Evolutionary conservation across 106 monocot genomes (phyloP), one percentile per base, ranked within the genome.

Genomic region (Acanthochlamys bracteata): DNA sequence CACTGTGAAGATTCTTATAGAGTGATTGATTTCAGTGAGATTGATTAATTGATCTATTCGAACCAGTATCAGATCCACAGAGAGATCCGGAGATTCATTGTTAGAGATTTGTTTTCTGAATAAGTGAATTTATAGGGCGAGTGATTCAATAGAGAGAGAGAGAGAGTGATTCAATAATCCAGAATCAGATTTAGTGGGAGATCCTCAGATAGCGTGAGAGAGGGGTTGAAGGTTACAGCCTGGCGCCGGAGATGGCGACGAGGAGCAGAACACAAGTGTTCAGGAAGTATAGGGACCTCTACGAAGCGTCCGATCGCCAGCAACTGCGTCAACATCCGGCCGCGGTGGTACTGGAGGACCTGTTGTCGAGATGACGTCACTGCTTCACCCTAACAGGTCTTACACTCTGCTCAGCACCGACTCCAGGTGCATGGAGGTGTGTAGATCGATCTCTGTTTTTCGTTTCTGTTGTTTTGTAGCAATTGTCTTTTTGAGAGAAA

Each of bases 401-500:
- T 95, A 95, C 63, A 64, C 79, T 46, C 86, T 84, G 16, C 86
- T 94, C 65, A 95, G 87, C 75, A 95, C 90, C 10, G 90, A 90
- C 90, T 61, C 87, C 95, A 53, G 79, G 79, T 43, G 77, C 49
- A 59, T 95, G 84, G 10, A 84, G 95, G 95, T 91, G 22, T 7
- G 17, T 14, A 14, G 15, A 49, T 14, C 17, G 12, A 49, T 14
- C 49, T 14, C 49, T 49, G 49, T 49, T 49, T 49, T 3, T 3
- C 2, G 49, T 14, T 49, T 12, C 49, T 12, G 2, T 49, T 49
- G 9, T 14, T 14, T 17, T 49, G 49, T 13, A 43, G 43, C 43
- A 8, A 43, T 8, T 7, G 7, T 43, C 17, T 49, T 4, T 14
- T 17, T 49, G 2, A 43, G 13, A 7, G 7, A 9, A 49, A 49